A percentile compares a stretch with the other conserved stretches of the same genome.
phyloP scores from a whole-genome alignment of 768 basidiomycete genomes.

The Podaxis sp. region DNA sequence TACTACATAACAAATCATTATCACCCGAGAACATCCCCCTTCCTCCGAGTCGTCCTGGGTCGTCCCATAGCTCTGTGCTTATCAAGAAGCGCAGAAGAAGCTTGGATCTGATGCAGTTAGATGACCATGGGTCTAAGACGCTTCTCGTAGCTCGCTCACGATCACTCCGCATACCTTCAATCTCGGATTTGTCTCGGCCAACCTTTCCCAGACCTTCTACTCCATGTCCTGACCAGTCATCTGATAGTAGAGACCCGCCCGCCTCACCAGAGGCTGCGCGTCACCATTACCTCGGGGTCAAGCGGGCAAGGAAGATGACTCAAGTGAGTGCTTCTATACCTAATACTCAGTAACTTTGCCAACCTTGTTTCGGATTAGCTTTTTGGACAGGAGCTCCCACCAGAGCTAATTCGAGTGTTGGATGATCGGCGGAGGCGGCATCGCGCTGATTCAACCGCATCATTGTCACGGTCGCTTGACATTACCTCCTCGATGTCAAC shows the following conservation, averaged over 20 bases:
- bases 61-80: not conserved
- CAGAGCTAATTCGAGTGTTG: constrained; percentile 33
- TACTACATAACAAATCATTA: not conserved
- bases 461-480: not conserved
- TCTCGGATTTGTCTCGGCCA: constrained; percentile 1
- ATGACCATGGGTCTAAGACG: not conserved
- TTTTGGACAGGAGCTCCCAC: constrained; percentile 50
- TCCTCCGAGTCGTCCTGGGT: constrained; percentile 10
- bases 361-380: constrained; percentile 30
- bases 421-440: constrained; percentile 9
- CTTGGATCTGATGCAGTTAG: constrained; percentile 14
- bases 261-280: constrained; percentile 14
- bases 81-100: constrained; percentile 17
- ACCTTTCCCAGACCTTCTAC: not conserved
- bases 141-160: not conserved
- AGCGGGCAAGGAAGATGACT: constrained; percentile 49
- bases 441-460: constrained; percentile 3
- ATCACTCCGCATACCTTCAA: constrained; percentile 3
- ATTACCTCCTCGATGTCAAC: not conserved
- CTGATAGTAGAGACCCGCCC: constrained; percentile 5
- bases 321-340: constrained; percentile 34
- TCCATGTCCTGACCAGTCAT: not conserved
- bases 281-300: constrained; percentile 41
- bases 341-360: not conserved
- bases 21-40: constrained; percentile 1